Percentiles rank a stretch among this genome's conserved stretches.
Conservation (phyloP, 2,329 filamentous ascomycete genomes). For the Aspergillus viridinutans region DNA sequence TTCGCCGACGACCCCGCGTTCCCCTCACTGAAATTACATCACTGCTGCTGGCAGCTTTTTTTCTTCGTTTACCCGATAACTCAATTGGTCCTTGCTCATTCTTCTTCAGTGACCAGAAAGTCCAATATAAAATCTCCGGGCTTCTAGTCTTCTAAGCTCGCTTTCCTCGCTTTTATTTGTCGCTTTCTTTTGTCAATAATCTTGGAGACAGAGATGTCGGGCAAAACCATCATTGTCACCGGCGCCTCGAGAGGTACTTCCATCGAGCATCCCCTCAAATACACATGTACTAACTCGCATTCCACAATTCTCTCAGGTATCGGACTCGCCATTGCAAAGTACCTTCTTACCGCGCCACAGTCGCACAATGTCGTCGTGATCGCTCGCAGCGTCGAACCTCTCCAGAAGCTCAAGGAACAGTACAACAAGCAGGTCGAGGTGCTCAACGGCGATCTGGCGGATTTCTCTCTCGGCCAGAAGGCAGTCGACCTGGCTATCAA, state of each 20-base stretch:
- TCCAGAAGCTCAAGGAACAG: conserved; percentile 51
- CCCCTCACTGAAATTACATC: conserved; percentile 7
- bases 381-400: conserved; percentile 53
- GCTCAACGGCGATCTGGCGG: conserved; percentile 55
- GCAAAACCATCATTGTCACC: conserved; percentile 67
- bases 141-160: not conserved
- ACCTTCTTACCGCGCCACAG: conserved; percentile 50
- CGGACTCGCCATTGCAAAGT: conserved; percentile 57
- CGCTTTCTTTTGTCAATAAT: not conserved
- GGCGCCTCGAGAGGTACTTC: conserved; percentile 58
- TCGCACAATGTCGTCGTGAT: conserved; percentile 56
- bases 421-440: conserved; percentile 54
- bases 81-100: not conserved
- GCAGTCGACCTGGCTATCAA: conserved; percentile 63
- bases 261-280: not conserved
- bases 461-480: conserved; percentile 52
- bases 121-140: not conserved
- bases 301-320: conserved; percentile 45
- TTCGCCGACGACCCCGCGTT: not conserved
- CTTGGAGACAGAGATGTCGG: conserved; percentile 35
- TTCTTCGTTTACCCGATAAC: not conserved
- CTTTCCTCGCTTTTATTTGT: not conserved
- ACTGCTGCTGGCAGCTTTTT: conserved; percentile 1
- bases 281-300: not conserved
- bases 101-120: not conserved